Evolutionary conservation across 2,329 filamentous ascomycete species (phyloP), one percentile per base, ranked within the genome.

Genomic region (Hypoxylon sp.): DNA sequence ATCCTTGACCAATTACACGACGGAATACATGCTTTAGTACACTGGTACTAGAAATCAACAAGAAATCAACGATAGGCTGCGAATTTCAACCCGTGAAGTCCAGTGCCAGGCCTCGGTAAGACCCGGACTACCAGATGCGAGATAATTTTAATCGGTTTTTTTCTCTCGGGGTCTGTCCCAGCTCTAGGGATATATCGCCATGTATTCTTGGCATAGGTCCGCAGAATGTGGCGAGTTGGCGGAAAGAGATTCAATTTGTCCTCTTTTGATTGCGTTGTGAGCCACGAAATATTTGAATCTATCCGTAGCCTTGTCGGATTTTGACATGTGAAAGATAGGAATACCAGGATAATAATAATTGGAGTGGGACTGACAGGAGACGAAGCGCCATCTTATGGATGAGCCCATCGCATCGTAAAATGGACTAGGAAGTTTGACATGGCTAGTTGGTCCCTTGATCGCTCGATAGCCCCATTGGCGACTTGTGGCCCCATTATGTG

Each of bases 291-390:
- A 27, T 44, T 32, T 40, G 11, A 25, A 19, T 3, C 5, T 17
- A 13, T 11, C 37, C 17, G 41, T 29, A 53, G 40, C 48, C 26
- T 50, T 27, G 15, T 2, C n/a, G 12, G n/a, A 21, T 32, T 37
- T 23, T 56, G 49, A 57, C 56, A 59, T 59, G 52, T 59, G 56
- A 59, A 59, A 58, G 47, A 13, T 20, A 25, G 34, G n/a, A n/a
- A n/a, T n/a, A n/a, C n/a, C 20, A 40, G 19, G 29, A 32, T 7
- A 5, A 17, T 38, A 19, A 20, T 13, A 29, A n/a, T 37, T 25
- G 8, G 44, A 46, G 55, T 50, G 55, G 55, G 55, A 44, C 38
- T 16, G 26, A 25, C 4, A 32, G 23, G 37, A 37, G 20, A 17
- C 29, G 23, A 34, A n/a, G 7, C 12, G 36, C 17, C n/a, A 15